Conservation (phyloP, 441 rosid species). For the Eruca vesicaria region DNA sequence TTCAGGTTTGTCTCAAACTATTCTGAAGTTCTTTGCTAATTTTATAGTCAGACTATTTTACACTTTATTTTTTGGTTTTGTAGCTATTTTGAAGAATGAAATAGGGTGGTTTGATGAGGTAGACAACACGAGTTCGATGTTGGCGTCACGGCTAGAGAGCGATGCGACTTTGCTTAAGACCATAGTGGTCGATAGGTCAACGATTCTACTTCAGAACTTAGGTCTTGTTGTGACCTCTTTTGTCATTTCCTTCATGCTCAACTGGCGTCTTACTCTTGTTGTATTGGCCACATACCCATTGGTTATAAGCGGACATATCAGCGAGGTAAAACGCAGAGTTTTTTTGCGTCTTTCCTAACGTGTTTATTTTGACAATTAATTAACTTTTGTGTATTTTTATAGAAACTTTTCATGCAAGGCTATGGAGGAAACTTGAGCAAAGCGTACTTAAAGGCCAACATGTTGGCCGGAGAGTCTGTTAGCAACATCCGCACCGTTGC, state of each 20-base stretch:
- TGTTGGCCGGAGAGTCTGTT: conserved; percentile 94
- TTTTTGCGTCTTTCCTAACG: background rate
- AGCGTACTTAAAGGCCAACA: conserved; percentile 90
- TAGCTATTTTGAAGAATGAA: conserved; percentile 88
- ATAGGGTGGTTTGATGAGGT: conserved; percentile 91
- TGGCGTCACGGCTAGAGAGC: conserved; percentile 72
- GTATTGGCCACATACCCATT: conserved; percentile 81
- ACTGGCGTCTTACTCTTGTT: conserved; percentile 90
- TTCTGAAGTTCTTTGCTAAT: background rate
- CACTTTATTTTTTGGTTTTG: conserved; percentile 9
- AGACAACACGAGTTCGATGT: conserved; percentile 78
- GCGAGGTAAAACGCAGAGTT: conserved; percentile 61
- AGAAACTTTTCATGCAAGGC: conserved; percentile 97
- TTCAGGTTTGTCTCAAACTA: conserved; percentile 42
- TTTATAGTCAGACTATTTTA: background rate
- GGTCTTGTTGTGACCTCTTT: conserved; percentile 75
- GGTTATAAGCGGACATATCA: conserved; percentile 86
- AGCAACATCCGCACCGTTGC: conserved; percentile 90
- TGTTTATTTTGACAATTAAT: background rate
- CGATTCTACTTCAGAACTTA: conserved; percentile 74
- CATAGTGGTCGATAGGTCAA: conserved; percentile 75
- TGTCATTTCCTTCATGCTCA: conserved; percentile 74
- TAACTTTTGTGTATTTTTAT: background rate
- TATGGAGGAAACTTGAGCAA: conserved; percentile 95
- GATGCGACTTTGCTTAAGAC: conserved; percentile 76